Evolutionary conservation across 345 rosid species (phyloP).

Genomic region (Eucalyptus fibrosa): DNA sequence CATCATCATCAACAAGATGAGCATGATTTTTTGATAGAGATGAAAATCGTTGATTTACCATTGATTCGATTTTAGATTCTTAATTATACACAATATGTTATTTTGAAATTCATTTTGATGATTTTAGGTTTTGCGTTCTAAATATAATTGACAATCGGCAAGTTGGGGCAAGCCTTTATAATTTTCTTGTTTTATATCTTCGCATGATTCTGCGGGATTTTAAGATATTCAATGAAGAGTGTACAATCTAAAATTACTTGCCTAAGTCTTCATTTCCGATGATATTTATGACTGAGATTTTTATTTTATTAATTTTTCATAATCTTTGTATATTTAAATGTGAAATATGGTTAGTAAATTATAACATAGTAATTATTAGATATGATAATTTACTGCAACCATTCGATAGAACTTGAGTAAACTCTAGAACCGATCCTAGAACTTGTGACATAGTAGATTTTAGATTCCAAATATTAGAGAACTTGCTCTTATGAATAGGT

Average conservation of each 20-base stretch:
- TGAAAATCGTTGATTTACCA: too few species aligned
- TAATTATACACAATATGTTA: accelerated
- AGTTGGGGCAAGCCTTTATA: accelerated
- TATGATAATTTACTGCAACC: accelerated
- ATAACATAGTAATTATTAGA: too few species aligned
- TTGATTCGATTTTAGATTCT: accelerated
- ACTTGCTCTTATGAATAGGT: accelerated
- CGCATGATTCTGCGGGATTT: accelerated
- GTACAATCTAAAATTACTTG: accelerated
- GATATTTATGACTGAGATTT: accelerated
- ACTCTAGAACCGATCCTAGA: accelerated
- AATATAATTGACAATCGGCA: accelerated
- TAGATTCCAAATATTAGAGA: accelerated
- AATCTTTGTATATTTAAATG: too few species aligned
- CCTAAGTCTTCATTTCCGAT: accelerated
- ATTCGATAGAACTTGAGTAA: too few species aligned
- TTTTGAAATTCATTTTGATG: accelerated
- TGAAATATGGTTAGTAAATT: too few species aligned
- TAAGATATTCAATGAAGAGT: too few species aligned
- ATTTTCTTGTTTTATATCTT: too few species aligned
- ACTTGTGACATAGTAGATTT: accelerated
- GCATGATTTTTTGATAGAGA: too few species aligned
- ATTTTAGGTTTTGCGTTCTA: accelerated
- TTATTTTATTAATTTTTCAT: too few species aligned
- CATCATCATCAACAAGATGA: too few species aligned